Evolutionary conservation across 495 filamentous ascomycete species (phyloP), one percentile per base, ranked within the genome.

Genomic region (Hypoxylon intermedium): DNA sequence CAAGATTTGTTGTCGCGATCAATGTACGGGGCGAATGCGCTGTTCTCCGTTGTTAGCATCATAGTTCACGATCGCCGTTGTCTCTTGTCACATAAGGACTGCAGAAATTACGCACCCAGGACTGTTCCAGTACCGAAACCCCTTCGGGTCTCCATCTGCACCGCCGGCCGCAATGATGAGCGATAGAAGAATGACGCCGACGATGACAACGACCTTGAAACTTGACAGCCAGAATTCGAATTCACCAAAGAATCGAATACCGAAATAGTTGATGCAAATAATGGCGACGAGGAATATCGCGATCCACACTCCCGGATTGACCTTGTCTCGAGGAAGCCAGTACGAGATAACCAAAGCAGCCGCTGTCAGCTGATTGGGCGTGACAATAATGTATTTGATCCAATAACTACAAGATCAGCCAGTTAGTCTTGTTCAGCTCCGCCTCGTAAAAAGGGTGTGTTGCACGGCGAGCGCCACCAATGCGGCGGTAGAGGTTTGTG

Each of bases 201-300:
- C 56, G 63, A 92, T 89, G 28, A 87, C 82, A 9, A 89, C 40
- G 2, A 91, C 81, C 67, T 93, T 92, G 71, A 88, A 73, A 31
- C 78, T 71, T 12, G 84, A 88, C 41, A 93, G 84, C 88, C 88
- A 91, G 71, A 92, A 93, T 67, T 93, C 89, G 55, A 89, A 83
- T 73, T 93, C 90, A 33, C 90, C 90, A 54, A 91, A 92, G 75
- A 88, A 89, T 2, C 69, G 67, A 9, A 93, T 85, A 41, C 79
- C 76, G 42, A 89, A 75, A 57, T 81, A 83, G 65, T 89, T 90
- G 65, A 90, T 79, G 13, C 67, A 42, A 5, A 88, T 60, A 50
- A 92, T 89, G 4, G 77, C 68, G 13, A 85, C 70, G 3, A 90
- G 75, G 65, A 91, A 89, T 7, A 89, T 74, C 2, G 85, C 79